Evolutionary conservation across 352 stramenopile genomes (phyloP), one percentile per base, ranked within the genome.

Genomic region (Phytophthora syringae): DNA sequence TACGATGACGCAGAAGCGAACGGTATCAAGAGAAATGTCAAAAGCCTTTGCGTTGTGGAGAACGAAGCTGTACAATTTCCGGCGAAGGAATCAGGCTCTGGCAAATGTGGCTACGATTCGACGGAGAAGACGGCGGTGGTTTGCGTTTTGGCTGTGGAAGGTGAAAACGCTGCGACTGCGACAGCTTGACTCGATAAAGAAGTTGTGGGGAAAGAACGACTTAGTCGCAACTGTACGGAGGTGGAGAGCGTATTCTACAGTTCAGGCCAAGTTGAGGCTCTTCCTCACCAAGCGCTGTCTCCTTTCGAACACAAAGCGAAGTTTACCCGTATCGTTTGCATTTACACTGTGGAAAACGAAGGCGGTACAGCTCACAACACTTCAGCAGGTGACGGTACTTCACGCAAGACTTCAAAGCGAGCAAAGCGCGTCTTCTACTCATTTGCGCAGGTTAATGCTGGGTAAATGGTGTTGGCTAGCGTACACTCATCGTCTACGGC

Each of bases 391-490:
- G 7, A 16, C 37, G 40, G 27, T n/a, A 30, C 61, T 75, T 10
- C 22, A 57, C 12, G 37, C 13, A 15, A 64, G 42, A 24, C 52
- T 76, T 39, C 52, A 34, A 11, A 37, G 11, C 16, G 64, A 76
- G 48, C 52, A 70, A 51, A n/a, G 27, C 7, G 52, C 53, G 6
- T 47, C 57, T 36, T 50, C 48, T 11, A 51, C 37, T 7, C 37
- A 70, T 52, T 32, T 76, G n/a, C 51, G 63, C 28, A 52, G 34
- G 36, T 42, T 83, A 27, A 6, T 30, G 6, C 36, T 88, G 0
- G 66, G 65, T 0, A 85, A 82, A 43, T 84, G 72, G 72, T 77
- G 64, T 15, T 92, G 83, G 83, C 67, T 61, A 50, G 74, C 79
- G 7, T 90, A 92, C 43, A n/a, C 64, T 2, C 40, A 60, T 11